Conservation (phyloP, 2,329 filamentous ascomycete species). For the Fusarium verticillioides region DNA sequence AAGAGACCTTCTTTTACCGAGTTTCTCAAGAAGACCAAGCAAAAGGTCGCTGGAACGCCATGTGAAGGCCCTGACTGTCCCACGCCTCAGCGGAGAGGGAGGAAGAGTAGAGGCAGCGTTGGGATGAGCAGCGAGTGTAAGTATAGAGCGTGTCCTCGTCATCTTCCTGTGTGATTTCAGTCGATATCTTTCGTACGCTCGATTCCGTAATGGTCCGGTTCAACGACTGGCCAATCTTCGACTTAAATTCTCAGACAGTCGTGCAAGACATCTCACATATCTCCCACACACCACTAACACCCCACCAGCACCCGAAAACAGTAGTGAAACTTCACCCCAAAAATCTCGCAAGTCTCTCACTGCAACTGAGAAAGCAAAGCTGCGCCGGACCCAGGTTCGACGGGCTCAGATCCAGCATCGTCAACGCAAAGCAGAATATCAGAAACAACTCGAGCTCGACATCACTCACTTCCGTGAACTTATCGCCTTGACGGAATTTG, state of each 20-base stretch:
- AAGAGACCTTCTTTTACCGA: constrained; percentile 58
- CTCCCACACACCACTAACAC: constrained; percentile 15
- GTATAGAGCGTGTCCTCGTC: constrained; percentile 11
- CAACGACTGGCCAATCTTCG: neutral
- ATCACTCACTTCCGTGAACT: constrained; percentile 59
- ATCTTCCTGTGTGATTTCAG: neutral
- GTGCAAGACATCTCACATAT: constrained; percentile 3
- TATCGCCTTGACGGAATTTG: constrained; percentile 56
- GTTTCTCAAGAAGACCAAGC: constrained; percentile 59
- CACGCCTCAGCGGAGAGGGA: constrained; percentile 10
- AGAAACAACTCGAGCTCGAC: constrained; percentile 65
- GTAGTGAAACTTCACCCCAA: constrained; percentile 22
- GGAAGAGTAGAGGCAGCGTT: constrained; percentile 11
- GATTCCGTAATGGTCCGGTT: neutral
- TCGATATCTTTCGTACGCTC: neutral
- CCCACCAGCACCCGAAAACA: constrained; percentile 25
- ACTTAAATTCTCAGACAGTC: neutral
- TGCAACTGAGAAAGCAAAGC: constrained; percentile 55
- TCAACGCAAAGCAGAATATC: constrained; percentile 66
- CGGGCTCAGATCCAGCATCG: constrained; percentile 66
- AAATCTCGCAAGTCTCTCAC: constrained; percentile 35
- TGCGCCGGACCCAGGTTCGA: constrained; percentile 63
- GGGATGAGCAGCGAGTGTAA: constrained; percentile 42
- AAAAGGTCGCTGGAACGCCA: constrained; percentile 33
- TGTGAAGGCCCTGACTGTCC: constrained; percentile 20